A percentile compares a stretch with the other conserved stretches of the same genome.
phyloP scores from a whole-genome alignment of 2,329 filamentous ascomycete species.

The Colletotrichum gloeosporioides region DNA sequence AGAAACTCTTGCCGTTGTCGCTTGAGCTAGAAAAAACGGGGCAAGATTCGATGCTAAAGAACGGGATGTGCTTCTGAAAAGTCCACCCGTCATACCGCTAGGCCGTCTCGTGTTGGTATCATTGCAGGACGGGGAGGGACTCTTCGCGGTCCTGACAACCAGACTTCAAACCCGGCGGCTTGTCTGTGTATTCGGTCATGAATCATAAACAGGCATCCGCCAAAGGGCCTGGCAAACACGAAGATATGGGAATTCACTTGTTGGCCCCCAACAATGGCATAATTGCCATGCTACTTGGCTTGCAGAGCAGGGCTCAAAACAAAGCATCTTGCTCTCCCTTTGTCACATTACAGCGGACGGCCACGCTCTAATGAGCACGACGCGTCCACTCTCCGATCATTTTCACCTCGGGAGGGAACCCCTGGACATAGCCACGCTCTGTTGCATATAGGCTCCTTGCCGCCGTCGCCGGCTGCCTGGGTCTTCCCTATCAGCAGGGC shows the following conservation, averaged over 20 bases:
- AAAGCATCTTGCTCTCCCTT: not conserved
- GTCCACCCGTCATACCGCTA: slow-evolving; percentile 3
- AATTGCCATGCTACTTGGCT: not conserved
- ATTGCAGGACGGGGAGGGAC: not conserved
- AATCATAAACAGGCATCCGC: not conserved
- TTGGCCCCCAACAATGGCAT: not conserved
- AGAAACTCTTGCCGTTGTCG: slow-evolving; percentile 4
- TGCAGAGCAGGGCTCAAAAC: slow-evolving; percentile 7
- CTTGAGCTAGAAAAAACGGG: not conserved
- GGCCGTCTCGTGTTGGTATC: not conserved
- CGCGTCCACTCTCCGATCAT: not conserved
- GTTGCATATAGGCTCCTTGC: slow-evolving; percentile 16
- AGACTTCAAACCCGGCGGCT: not conserved
- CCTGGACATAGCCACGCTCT: slow-evolving; percentile 15
- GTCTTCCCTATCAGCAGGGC: not conserved
- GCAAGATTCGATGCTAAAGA: slow-evolving; percentile 6
- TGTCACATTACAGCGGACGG: not conserved
- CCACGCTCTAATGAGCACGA: not conserved
- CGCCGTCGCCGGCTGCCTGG: slow-evolving; percentile 14
- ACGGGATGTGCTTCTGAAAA: not conserved
- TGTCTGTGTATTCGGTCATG: not conserved
- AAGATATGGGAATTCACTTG: not conserved
- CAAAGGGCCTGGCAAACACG: not conserved
- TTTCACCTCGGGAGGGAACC: slow-evolving; percentile 4
- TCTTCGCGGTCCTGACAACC: not conserved